Conservation (phyloP, 2,329 filamentous ascomycete genomes). For the Talaromyces verruculosus region DNA sequence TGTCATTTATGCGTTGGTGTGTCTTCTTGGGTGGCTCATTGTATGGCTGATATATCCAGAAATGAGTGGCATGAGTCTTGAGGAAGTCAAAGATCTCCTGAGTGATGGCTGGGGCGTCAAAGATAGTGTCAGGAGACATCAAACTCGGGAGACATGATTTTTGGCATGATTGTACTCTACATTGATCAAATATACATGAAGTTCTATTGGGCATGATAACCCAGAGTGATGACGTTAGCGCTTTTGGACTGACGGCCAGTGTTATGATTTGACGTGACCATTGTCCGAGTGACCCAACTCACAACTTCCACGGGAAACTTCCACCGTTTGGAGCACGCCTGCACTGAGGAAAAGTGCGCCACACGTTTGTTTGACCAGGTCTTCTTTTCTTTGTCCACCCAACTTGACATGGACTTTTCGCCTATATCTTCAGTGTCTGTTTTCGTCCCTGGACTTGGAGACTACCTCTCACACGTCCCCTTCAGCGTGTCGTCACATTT, state of each 20-base stretch:
- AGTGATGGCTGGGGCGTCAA: conserved; percentile 71
- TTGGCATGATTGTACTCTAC: conserved; percentile 1
- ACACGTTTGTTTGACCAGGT: not conserved
- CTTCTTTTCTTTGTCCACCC: not conserved
- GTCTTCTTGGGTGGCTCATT: conserved; percentile 62
- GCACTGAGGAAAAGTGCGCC: not conserved
- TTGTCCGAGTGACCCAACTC: not conserved
- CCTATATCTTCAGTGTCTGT: not conserved
- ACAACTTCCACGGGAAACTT: not conserved
- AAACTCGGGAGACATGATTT: conserved; percentile 19
- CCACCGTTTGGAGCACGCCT: not conserved
- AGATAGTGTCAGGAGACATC: conserved; percentile 40
- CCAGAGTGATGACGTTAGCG: not conserved
- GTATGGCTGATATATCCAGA: conserved; percentile 81
- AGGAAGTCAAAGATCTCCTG: conserved; percentile 73
- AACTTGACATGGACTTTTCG: not conserved
- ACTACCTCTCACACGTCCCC: not conserved
- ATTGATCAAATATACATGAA: not conserved
- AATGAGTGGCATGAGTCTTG: conserved; percentile 76
- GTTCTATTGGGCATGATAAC: not conserved
- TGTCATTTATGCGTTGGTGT: conserved; percentile 72
- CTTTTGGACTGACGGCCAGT: too few species aligned
- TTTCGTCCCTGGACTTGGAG: not conserved
- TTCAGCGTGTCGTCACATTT: not conserved
- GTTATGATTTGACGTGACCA: not conserved